Evolutionary conservation across 2,329 filamentous ascomycete genomes (phyloP).

Genomic region (Coniochaeta ligniaria): DNA sequence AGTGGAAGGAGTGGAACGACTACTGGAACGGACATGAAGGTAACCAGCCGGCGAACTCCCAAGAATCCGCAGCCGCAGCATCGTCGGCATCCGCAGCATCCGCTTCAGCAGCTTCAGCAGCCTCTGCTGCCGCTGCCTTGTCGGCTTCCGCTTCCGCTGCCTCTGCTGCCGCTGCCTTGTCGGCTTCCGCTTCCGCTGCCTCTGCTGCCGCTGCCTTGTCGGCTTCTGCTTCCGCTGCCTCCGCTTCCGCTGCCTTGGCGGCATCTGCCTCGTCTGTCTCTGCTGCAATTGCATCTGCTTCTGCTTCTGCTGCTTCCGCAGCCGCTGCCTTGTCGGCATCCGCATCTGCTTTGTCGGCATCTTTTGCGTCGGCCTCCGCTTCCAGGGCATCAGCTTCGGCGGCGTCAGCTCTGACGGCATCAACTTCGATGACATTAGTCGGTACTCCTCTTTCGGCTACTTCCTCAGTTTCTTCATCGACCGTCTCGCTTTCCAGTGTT

Average conservation of each 20-base stretch:
- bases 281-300: not conserved
- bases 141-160: not conserved
- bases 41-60: not conserved
- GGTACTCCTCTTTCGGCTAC: not conserved
- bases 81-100: too few species aligned
- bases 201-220: not conserved
- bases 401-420: not conserved
- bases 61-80: too few species aligned
- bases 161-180: not conserved
- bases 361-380: not conserved
- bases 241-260: not conserved
- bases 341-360: not conserved
- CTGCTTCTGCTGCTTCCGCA: not conserved
- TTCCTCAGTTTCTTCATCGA: not conserved
- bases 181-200: not conserved
- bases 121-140: not conserved
- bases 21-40: not conserved
- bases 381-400: not conserved
- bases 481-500: not conserved
- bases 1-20: not conserved
- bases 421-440: too few species aligned
- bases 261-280: not conserved
- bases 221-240: not conserved
- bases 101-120: not conserved
- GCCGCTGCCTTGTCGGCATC: not conserved